Evolutionary conservation across 2,329 filamentous ascomycete species (phyloP), one percentile per base, ranked within the genome.

Genomic region (Sordariomycetes sp.): DNA sequence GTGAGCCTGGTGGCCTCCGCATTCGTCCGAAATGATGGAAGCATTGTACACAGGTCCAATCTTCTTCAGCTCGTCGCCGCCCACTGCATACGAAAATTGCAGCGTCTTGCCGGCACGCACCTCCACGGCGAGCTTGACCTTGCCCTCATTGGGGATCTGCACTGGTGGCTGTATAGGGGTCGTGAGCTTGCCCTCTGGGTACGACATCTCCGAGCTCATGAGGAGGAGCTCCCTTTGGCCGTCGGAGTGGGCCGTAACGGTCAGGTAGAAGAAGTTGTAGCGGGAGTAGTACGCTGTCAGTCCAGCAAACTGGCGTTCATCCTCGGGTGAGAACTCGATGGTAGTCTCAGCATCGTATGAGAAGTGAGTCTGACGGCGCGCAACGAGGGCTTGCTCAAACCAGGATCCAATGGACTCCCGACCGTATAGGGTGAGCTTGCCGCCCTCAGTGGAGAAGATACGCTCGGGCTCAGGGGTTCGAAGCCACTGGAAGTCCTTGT

Each of bases 211-310:
- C 1, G 72, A 77, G 15, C 59, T 62, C 47, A 75, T 50, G 36
- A 79, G 64, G 12, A 75, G 61, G 7, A 79, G 56, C 49, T 79
- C 74, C 8, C 75, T 64, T 40, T 68, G 57, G 1, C 73, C 72
- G 35, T 75, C 65, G 0, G 65, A 55, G 43, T 72, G 55, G 0
- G 72, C 73, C 3, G 72, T 72, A 3, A 79, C 68, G 1, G 70
- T 64, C 6, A 79, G 59, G 43, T 79, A 79, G 57, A 76, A 79
- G 53, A 78, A 79, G 52, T 79, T 79, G 55, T 62, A 79, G 4
- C 74, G 70, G 46, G 68, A 72, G 54, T 79, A 79, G 51, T 79
- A 79, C 1, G 72, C 70, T 10, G 69, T 70, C 7, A 80, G 54
- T 0, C 75, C 75, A 0, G 75, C 74, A 39, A 75, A 79, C 42